Conservation (phyloP, 371 early-diverging fungal genomes). For the Mucor indicus region DNA sequence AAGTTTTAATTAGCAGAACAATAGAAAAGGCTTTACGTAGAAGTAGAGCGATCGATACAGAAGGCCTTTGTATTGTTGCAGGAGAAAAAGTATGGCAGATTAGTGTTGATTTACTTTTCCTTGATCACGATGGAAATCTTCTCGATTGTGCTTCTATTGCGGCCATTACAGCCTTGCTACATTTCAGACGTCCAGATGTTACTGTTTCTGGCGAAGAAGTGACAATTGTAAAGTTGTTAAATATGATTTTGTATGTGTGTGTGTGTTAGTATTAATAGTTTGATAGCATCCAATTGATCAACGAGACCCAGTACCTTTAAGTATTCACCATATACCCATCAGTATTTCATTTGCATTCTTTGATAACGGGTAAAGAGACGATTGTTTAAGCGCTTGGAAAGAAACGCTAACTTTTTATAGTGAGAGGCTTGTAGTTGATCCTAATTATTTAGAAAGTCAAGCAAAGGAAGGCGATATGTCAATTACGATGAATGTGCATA, state of each 20-base stretch:
- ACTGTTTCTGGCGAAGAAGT: constrained; percentile 89
- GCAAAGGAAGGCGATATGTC: constrained; percentile 80
- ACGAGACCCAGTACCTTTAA: constrained; percentile 88
- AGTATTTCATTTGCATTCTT: constrained; percentile 91
- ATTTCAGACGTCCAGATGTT: constrained; percentile 93
- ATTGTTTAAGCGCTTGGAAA: background rate
- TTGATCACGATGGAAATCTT: constrained; percentile 93
- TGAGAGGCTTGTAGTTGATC: constrained; percentile 80
- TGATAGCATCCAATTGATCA: constrained; percentile 86
- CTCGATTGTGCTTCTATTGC: constrained; percentile 91
- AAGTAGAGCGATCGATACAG: constrained; percentile 90
- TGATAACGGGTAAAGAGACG: constrained; percentile 63
- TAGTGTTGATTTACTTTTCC: constrained; percentile 85
- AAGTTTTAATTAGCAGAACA: constrained; percentile 78
- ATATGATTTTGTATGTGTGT: background rate
- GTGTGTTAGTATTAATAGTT: background rate
- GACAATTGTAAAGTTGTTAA: constrained; percentile 61
- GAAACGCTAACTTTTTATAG: constrained; percentile 27
- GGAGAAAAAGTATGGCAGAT: constrained; percentile 94
- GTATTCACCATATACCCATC: constrained; percentile 92
- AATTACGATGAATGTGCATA: constrained; percentile 85
- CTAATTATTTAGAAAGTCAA: constrained; percentile 82
- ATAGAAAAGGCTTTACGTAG: constrained; percentile 86
- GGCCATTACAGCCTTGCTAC: constrained; percentile 83
- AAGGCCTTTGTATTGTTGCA: constrained; percentile 94